These are phyloP conservation scores for Acacia confusa DNA, from an alignment of 306 rosid genomes.

Conservation along the genomic window DNA sequence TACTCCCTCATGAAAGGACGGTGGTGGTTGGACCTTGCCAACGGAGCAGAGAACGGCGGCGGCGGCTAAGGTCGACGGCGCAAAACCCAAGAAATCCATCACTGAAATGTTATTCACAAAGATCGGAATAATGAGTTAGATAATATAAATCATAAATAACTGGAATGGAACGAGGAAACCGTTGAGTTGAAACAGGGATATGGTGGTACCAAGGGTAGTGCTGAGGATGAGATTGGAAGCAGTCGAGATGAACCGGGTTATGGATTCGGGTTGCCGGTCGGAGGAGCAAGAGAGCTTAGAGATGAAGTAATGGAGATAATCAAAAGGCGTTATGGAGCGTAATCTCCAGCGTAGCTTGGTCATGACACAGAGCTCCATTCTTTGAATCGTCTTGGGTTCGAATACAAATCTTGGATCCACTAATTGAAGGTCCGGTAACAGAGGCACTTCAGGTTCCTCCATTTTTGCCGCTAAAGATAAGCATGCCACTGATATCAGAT, in stretches of 20 bases:
- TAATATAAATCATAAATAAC: too few relatives aligned
- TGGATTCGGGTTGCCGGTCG: slow-evolving; percentile 1
- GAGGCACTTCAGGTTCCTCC: slow-evolving; percentile 65
- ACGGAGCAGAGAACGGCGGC: slow-evolving; percentile 69
- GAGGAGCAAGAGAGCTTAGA: slow-evolving; percentile 48
- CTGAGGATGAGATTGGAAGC: slow-evolving; percentile 58
- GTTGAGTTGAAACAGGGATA: neutral
- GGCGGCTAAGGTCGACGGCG: slow-evolving; percentile 70
- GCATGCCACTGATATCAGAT: slow-evolving; percentile 76
- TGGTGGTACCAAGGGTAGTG: slow-evolving; percentile 57
- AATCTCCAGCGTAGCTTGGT: slow-evolving; percentile 64
- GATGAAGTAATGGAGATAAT: slow-evolving; percentile 60
- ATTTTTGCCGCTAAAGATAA: slow-evolving; percentile 81
- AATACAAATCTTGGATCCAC: slow-evolving; percentile 55
- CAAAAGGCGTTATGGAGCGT: slow-evolving; percentile 67
- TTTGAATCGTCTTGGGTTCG: slow-evolving; percentile 59
- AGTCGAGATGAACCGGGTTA: slow-evolving; percentile 15
- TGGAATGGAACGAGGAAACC: neutral
- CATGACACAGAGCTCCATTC: slow-evolving; percentile 75
- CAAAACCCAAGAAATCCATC: slow-evolving; percentile 54
- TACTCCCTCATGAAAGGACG: slow-evolving; percentile 38
- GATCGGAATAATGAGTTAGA: neutral
- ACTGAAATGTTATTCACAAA: slow-evolving; percentile 35
- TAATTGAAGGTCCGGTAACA: slow-evolving; percentile 60
- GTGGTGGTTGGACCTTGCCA: slow-evolving; percentile 7